phyloP scores from a whole-genome alignment of 169 alveolate species.

The Cryptosporidium sp. region DNA sequence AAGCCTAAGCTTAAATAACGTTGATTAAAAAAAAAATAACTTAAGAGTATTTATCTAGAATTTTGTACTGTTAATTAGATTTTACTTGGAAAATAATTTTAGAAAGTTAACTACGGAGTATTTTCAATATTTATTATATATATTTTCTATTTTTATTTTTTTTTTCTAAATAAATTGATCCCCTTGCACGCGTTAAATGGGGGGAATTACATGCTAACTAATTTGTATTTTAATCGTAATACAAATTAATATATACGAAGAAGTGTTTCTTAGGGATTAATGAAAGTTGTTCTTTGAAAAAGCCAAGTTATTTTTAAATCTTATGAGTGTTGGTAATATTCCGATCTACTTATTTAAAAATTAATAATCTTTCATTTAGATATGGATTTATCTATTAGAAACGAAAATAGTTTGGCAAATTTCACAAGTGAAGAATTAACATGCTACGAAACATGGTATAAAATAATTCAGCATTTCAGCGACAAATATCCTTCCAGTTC shows the following conservation, averaged over 20 bases:
- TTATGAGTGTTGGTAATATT: neutral
- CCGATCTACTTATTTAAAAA: neutral
- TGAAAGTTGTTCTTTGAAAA: neutral
- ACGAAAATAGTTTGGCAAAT: neutral
- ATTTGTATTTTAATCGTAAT: neutral
- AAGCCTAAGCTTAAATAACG: neutral
- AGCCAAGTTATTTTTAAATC: neutral
- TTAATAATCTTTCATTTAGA: neutral
- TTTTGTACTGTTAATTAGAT: neutral
- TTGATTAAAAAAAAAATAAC: neutral
- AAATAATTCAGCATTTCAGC: constrained; percentile 21
- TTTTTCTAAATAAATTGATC: neutral
- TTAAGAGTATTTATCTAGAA: too few species aligned
- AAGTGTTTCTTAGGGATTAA: neutral
- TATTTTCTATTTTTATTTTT: neutral
- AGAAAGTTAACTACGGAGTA: neutral
- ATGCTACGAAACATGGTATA: constrained; percentile 72
- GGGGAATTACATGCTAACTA: constrained; percentile 29
- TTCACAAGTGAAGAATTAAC: constrained; percentile 25
- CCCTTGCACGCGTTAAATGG: neutral
- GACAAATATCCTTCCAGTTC: neutral
- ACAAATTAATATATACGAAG: neutral
- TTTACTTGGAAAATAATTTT: neutral
- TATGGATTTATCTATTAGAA: neutral
- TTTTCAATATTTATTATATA: neutral